Evolutionary conservation across 768 basidiomycete genomes (phyloP).

Genomic region (Serendipita vermifera): DNA sequence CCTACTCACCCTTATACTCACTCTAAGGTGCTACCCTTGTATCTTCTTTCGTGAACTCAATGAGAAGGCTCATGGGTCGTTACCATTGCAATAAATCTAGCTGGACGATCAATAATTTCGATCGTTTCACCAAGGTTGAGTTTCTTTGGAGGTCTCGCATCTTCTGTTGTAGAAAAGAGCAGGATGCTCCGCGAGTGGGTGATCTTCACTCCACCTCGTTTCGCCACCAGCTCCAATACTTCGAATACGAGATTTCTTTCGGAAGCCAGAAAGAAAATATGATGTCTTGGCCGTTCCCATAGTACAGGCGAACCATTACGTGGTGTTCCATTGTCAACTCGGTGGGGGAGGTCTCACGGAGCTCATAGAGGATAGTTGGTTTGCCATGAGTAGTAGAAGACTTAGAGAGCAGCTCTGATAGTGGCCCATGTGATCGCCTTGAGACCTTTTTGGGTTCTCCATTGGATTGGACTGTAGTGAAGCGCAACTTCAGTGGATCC

Average conservation of each 20-base stretch:
- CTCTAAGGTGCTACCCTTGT: too few species aligned
- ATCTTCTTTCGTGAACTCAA: too few species aligned
- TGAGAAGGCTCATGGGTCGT: too few species aligned
- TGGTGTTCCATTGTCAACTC: conserved; percentile 96
- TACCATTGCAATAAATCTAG: too few species aligned
- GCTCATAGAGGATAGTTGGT: conserved; percentile 87
- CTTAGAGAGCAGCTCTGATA: conserved; percentile 88
- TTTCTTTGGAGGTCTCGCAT: conserved; percentile 85
- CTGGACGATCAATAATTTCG: too few species aligned
- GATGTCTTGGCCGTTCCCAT: conserved; percentile 92
- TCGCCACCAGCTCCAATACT: conserved; percentile 71
- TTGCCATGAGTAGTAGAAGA: conserved; percentile 75
- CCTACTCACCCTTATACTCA: too few species aligned
- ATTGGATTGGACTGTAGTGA: conserved; percentile 89
- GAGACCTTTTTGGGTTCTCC: conserved; percentile 75
- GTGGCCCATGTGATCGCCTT: conserved; percentile 85
- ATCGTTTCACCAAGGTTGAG: conserved; percentile 94
- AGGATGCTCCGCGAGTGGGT: conserved; percentile 79
- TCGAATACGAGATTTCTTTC: conserved; percentile 91
- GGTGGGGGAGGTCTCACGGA: conserved; percentile 90
- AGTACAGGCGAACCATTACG: conserved; percentile 91
- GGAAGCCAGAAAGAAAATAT: conserved; percentile 83
- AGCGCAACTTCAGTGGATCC: conserved; percentile 92
- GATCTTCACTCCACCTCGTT: conserved; percentile 68
- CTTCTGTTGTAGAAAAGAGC: conserved; percentile 86